Percentiles rank a stretch among this genome's conserved stretches.
phyloP scores from a whole-genome alignment of 768 basidiomycete species.

The Candolleomyces efflorescens region DNA sequence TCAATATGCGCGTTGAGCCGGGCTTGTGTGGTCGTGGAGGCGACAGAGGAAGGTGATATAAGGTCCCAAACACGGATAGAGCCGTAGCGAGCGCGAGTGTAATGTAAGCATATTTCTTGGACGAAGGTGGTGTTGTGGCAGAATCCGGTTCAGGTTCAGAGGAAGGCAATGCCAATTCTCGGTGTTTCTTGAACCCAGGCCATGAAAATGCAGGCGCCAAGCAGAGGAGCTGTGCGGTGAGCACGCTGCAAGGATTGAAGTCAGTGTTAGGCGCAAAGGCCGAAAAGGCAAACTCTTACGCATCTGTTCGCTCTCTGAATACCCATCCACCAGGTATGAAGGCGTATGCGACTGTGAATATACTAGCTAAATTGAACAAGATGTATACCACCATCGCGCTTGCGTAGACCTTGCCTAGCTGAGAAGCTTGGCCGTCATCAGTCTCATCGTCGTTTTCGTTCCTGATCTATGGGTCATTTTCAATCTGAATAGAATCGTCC shows the following conservation, averaged over 20 bases:
- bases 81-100: conserved; percentile 38
- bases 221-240: conserved; percentile 45
- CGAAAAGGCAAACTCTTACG: conserved; percentile 40
- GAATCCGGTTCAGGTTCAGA: conserved; percentile 3
- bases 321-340: conserved; percentile 80
- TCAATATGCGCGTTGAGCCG: conserved; percentile 45
- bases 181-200: not conserved
- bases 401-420: conserved; percentile 48
- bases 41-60: conserved; percentile 47
- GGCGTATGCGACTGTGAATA: conserved; percentile 87
- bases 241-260: conserved; percentile 37
- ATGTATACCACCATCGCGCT: conserved; percentile 57
- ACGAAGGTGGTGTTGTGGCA: conserved; percentile 8
- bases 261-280: not conserved
- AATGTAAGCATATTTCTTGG: conserved; percentile 24
- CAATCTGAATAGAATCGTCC: no score
- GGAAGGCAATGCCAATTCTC: not conserved
- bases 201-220: conserved; percentile 35
- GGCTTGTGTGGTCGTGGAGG: conserved; percentile 56
- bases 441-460: not conserved
- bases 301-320: conserved; percentile 72
- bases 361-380: conserved; percentile 60
- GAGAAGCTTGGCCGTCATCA: conserved; percentile 16
- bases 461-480: not conserved
- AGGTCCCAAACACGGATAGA: conserved; percentile 46